Percentiles rank a stretch among this genome's conserved stretches.
These are phyloP conservation scores for Leccinum obscurum DNA, from an alignment of 768 basidiomycete species.

Conservation along the genomic window DNA sequence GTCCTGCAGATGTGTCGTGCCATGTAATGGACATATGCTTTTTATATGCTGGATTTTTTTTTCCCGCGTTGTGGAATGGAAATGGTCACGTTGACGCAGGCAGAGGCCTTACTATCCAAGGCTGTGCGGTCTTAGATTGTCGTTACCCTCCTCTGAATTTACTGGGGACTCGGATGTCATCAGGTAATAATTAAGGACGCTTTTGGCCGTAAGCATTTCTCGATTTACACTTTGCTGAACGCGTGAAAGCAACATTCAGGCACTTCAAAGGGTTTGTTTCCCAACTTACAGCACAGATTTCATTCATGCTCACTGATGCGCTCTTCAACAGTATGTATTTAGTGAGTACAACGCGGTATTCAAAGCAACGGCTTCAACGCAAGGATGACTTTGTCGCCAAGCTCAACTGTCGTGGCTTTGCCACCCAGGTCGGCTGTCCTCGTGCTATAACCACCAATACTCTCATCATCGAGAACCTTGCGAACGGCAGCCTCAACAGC, in stretches of 20 bases:
- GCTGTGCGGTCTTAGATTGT: constrained; percentile 5
- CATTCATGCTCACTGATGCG: background rate
- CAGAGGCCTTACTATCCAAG: background rate
- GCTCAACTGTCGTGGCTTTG: constrained; percentile 64
- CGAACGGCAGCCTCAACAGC: constrained; percentile 90
- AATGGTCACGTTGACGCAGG: constrained; percentile 3
- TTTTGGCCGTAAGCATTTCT: background rate
- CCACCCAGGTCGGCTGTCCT: constrained; percentile 91
- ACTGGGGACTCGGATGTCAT: background rate
- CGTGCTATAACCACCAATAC: constrained; percentile 70
- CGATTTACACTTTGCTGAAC: background rate
- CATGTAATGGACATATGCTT: constrained; percentile 8
- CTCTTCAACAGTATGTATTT: background rate
- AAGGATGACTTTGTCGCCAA: constrained; percentile 84
- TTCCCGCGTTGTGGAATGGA: constrained; percentile 8
- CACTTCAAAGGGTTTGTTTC: background rate
- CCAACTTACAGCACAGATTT: background rate
- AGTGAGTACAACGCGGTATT: constrained; percentile 7
- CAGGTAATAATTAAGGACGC: background rate
- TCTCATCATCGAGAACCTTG: constrained; percentile 75
- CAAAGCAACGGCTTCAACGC: constrained; percentile 60
- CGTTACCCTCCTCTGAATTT: background rate
- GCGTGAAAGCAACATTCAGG: background rate
- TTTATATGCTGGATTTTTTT: constrained; percentile 24
- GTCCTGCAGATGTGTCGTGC: constrained; percentile 4